Base-by-base conservation (phyloP, 2,329 filamentous ascomycete species). In the Calonectria crousiana region DNA sequence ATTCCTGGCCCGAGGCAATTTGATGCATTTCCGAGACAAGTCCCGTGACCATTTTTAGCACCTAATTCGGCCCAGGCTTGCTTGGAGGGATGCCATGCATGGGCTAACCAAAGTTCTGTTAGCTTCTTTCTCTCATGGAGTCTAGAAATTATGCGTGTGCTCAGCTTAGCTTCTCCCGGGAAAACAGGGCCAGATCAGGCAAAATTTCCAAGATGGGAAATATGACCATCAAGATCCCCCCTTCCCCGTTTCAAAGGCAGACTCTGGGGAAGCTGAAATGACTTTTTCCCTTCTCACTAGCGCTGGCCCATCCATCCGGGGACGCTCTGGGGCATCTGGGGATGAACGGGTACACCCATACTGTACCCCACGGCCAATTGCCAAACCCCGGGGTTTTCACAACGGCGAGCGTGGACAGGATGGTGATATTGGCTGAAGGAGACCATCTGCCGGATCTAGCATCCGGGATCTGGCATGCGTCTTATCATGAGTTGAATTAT, bases 121-220 rank as follows among this genome's bases (percentile, higher is more conserved):
- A 47, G 60, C 26, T 28, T 34, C 26, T 30, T 34, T 18, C 56
- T n/a, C 32, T 41, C 56, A 38, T 41, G 56, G 32, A 36, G 20
- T 26, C 56, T 62, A 38, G 32, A 41, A 62, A 23, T 62, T 62
- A 62, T 62, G 56, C 56, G 56, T 41, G 56, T 62, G 56, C 34
- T 38, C 20, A 6, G 6, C 30, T 28, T 47, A 38, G 60, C 60
- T 56, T 23, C 60, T 16, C 34, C 53, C 64, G 41, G 53, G 36
- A 53, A 64, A 67, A 68, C 26, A 34, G 38, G 34, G 28, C 70
- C 65, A 72, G 65, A 72, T 68, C 6, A 72, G 70, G 70, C 20
- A 72, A 65, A 53, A 34, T 62, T 72, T 52, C 65, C 70, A 38
- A 72, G 65, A 64, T 64, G 44, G 70, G 70, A 72, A 68, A 34